Percentiles rank a stretch among this genome's conserved stretches.
Conservation (phyloP, 164 flowering plant genomes). For the Berberis vulgaris region DNA sequence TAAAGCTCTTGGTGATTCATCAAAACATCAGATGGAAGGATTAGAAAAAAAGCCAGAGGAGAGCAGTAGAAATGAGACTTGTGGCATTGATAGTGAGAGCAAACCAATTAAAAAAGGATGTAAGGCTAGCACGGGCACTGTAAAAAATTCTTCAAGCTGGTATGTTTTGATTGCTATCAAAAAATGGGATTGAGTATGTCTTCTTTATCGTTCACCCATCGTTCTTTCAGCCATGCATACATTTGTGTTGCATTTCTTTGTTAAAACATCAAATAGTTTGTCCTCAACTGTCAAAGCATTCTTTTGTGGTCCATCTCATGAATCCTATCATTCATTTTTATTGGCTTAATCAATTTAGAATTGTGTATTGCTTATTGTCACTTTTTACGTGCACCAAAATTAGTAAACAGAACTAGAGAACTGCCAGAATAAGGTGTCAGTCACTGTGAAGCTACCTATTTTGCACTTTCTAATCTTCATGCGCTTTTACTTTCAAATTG, state of each 20-base stretch:
- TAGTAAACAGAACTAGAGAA: too few relatives aligned
- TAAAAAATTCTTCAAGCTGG: constrained; percentile 53
- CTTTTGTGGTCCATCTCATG: too few relatives aligned
- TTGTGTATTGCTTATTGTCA: background rate
- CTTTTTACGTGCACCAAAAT: background rate
- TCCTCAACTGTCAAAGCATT: background rate
- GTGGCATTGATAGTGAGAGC: constrained; percentile 20
- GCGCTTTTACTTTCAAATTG: background rate
- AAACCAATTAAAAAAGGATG: constrained; percentile 19
- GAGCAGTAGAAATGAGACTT: constrained; percentile 12
- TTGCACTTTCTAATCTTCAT: background rate
- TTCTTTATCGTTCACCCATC: background rate
- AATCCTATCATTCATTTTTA: too few relatives aligned
- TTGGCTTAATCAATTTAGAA: background rate
- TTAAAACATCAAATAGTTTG: background rate
- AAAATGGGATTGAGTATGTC: background rate
- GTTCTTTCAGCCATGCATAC: background rate
- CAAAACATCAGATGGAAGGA: constrained; percentile 21
- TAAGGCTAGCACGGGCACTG: constrained; percentile 13
- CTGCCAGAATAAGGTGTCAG: too few relatives aligned
- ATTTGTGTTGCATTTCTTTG: background rate
- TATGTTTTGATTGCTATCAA: constrained; percentile 12
- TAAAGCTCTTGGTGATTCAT: constrained; percentile 20
- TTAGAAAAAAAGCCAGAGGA: constrained; percentile 25
- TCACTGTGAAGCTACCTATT: too few relatives aligned